phyloP scores from a whole-genome alignment of 2,329 filamentous ascomycete species.

The Celoporthe dispersa region DNA sequence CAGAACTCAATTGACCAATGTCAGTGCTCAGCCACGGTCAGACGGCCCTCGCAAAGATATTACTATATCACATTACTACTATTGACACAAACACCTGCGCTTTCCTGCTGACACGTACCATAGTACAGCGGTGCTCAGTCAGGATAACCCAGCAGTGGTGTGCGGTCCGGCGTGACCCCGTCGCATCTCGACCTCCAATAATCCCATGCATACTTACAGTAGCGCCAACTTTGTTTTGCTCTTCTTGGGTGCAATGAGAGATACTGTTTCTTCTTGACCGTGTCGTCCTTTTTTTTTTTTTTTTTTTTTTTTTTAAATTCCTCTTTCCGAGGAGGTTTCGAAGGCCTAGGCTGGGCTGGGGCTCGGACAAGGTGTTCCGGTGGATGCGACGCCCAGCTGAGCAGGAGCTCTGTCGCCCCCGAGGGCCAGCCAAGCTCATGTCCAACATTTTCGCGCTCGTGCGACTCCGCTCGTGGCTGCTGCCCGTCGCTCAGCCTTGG shows the following conservation, averaged over 20 bases:
- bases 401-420: too few species aligned
- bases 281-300: background rate
- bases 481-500: background rate
- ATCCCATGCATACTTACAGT: background rate
- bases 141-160: background rate
- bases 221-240: constrained; percentile 1
- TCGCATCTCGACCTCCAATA: background rate
- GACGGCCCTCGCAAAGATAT: background rate
- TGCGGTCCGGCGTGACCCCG: background rate
- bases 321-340: background rate
- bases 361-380: background rate
- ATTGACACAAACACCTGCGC: background rate
- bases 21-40: background rate
- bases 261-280: background rate
- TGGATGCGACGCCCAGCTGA: background rate
- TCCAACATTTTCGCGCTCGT: background rate
- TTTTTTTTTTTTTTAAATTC: too few species aligned
- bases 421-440: background rate
- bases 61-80: background rate
- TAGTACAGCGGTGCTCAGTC: background rate
- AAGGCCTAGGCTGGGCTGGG: background rate
- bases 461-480: background rate
- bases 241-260: background rate
- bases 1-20: constrained; percentile 13
- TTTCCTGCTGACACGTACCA: background rate